Evolutionary conservation across 108 stramenopile genomes (phyloP).

Genomic region (Pseudonitzschia multiseries): DNA sequence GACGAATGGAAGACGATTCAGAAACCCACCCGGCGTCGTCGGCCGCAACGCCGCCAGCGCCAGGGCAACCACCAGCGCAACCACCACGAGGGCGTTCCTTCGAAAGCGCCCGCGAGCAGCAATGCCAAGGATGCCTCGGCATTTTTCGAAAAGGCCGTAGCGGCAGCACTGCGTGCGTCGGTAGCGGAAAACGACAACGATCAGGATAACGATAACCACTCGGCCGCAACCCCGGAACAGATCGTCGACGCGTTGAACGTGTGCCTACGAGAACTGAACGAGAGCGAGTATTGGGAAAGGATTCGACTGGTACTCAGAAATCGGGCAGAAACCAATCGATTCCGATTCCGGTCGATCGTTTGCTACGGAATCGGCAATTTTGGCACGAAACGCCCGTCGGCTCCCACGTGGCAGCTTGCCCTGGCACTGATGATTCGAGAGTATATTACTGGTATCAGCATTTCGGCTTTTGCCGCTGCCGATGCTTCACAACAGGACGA

Average conservation of each 20-base stretch:
- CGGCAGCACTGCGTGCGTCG: neutral
- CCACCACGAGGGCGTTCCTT: neutral
- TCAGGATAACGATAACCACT: neutral
- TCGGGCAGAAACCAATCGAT: neutral
- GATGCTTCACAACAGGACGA: neutral
- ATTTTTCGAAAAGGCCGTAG: neutral
- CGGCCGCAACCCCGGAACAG: neutral
- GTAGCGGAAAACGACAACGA: no score
- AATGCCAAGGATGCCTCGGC: neutral
- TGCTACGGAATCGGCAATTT: constrained; percentile 60
- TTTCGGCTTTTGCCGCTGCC: no score
- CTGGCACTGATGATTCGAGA: constrained; percentile 22
- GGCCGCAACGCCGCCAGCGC: constrained; percentile 8
- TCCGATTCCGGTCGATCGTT: constrained; percentile 25
- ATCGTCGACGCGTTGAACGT: neutral
- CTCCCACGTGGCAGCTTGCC: constrained; percentile 47
- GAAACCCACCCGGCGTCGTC: constrained; percentile 8
- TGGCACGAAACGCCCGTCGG: constrained; percentile 30
- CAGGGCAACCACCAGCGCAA: neutral
- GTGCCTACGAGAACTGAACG: neutral
- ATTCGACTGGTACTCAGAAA: neutral
- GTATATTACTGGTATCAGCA: neutral
- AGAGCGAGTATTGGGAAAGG: constrained; percentile 4
- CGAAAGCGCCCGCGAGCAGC: neutral
- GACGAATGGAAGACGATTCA: constrained; percentile 1